Evolutionary conservation across 2,329 filamentous ascomycete genomes (phyloP).

Genomic region (Ceratocystis smalleyi): DNA sequence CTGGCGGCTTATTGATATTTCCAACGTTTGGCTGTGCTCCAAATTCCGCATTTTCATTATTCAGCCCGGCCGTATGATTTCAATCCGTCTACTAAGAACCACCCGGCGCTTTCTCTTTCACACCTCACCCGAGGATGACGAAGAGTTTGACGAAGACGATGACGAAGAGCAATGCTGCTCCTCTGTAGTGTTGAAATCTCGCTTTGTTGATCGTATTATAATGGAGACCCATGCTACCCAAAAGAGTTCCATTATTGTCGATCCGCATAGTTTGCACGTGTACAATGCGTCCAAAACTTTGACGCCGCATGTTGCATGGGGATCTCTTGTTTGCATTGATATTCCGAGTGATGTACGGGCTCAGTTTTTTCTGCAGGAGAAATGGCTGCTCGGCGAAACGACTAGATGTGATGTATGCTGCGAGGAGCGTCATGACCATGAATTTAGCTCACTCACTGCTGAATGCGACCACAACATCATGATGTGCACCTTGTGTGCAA

Average conservation of each 20-base stretch:
- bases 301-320: slow-evolving; percentile 3
- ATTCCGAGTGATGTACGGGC: not conserved
- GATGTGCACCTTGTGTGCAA: slow-evolving; percentile 12
- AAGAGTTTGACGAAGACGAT: slow-evolving; percentile 8
- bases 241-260: not conserved
- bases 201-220: slow-evolving; percentile 3
- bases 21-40: slow-evolving; percentile 12
- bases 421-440: slow-evolving; percentile 11
- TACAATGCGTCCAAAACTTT: not conserved
- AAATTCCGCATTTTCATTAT: slow-evolving; percentile 13
- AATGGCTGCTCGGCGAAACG: slow-evolving; percentile 10
- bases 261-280: not conserved
- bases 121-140: slow-evolving; percentile 11
- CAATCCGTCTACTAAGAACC: slow-evolving; percentile 3
- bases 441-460: slow-evolving; percentile 4
- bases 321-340: slow-evolving; percentile 11
- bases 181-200: not conserved
- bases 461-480: slow-evolving; percentile 1
- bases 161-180: not conserved
- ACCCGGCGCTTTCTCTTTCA: slow-evolving; percentile 13
- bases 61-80: not conserved
- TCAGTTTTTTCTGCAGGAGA: slow-evolving; percentile 7
- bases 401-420: slow-evolving; percentile 7
- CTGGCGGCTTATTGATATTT: slow-evolving; percentile 12
- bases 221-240: not conserved